phyloP scores from a whole-genome alignment of 352 stramenopile species.

The Pythium folliculosum region DNA sequence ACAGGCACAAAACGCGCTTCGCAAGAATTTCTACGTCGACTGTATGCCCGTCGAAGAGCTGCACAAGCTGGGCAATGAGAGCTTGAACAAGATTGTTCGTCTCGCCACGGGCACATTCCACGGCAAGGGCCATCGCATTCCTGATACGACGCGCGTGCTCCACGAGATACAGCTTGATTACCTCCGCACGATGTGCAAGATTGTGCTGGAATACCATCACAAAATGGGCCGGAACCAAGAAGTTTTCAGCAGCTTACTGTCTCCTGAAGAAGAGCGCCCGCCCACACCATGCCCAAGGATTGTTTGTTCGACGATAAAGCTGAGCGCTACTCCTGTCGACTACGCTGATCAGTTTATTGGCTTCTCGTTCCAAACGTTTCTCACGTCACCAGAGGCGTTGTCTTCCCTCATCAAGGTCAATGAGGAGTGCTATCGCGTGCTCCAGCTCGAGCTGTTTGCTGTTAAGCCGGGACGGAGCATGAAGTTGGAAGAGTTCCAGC shows the following conservation, averaged over 20 bases:
- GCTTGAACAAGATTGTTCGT: conserved; percentile 73
- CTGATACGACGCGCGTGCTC: conserved; percentile 76
- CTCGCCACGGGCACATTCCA: conserved; percentile 68
- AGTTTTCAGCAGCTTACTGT: conserved; percentile 61
- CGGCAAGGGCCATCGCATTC: conserved; percentile 63
- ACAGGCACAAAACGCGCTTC: conserved; percentile 63
- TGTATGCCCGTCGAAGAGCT: conserved; percentile 85
- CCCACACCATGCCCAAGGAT: conserved; percentile 45
- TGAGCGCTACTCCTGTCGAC: conserved; percentile 58
- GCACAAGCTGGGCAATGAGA: conserved; percentile 80
- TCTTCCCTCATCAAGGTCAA: conserved; percentile 80
- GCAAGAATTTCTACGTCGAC: conserved; percentile 84
- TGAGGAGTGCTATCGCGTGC: conserved; percentile 80
- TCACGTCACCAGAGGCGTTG: conserved; percentile 78
- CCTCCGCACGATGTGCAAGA: conserved; percentile 91
- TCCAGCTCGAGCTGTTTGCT: conserved; percentile 81
- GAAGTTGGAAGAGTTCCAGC: conserved; percentile 87
- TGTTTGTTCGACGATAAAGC: conserved; percentile 23
- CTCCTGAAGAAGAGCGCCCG: conserved; percentile 43
- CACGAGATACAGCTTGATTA: conserved; percentile 92
- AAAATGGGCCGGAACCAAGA: conserved; percentile 48
- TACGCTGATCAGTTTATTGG: conserved; percentile 87
- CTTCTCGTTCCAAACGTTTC: conserved; percentile 87
- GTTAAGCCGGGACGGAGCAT: conserved; percentile 72
- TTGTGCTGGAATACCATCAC: conserved; percentile 88